A percentile compares a stretch with the other conserved stretches of the same genome.
These are phyloP conservation scores for Articulospora tetracladia DNA, from an alignment of 495 filamentous ascomycete species.

Conservation along the genomic window DNA sequence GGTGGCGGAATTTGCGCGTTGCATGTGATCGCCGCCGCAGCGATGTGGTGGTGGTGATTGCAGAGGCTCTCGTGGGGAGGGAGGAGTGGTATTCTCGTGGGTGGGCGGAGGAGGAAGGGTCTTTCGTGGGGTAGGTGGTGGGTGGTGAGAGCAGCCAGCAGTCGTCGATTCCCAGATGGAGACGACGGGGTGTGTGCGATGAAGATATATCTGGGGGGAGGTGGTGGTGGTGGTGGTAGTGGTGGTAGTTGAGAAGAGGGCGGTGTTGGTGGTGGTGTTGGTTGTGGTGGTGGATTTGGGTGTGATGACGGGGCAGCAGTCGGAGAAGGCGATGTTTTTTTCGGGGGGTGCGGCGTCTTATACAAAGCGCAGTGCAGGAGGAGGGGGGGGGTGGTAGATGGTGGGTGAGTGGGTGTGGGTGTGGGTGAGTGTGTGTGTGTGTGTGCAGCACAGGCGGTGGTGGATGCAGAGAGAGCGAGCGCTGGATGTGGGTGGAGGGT, in stretches of 20 bases:
- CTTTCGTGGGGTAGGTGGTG: too few relatives aligned
- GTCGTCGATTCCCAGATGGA: too few relatives aligned
- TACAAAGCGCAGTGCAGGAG: neutral
- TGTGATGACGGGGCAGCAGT: neutral
- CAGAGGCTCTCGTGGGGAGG: neutral
- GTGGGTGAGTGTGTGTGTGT: neutral
- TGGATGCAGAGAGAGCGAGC: neutral
- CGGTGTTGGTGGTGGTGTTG: neutral
- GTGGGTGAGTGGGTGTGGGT: neutral
- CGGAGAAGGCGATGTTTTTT: neutral
- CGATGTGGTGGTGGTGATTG: slow-evolving; percentile 1
- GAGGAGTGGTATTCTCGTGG: neutral
- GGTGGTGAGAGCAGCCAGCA: too few relatives aligned
- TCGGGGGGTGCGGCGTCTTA: slow-evolving; percentile 1
- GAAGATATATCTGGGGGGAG: too few relatives aligned
- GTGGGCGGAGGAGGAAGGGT: too few relatives aligned
- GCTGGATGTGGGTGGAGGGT: neutral
- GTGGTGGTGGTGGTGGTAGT: neutral
- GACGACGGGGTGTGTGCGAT: too few relatives aligned
- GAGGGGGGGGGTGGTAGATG: neutral
- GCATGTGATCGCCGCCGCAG: slow-evolving; percentile 48
- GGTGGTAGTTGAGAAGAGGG: neutral
- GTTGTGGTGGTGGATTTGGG: neutral
- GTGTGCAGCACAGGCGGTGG: neutral
- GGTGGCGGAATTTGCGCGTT: slow-evolving; percentile 50